Evolutionary conservation across 192 early-diverging fungal species (phyloP), one percentile per base, ranked within the genome.

Genomic region (Coemansia aciculifera): DNA sequence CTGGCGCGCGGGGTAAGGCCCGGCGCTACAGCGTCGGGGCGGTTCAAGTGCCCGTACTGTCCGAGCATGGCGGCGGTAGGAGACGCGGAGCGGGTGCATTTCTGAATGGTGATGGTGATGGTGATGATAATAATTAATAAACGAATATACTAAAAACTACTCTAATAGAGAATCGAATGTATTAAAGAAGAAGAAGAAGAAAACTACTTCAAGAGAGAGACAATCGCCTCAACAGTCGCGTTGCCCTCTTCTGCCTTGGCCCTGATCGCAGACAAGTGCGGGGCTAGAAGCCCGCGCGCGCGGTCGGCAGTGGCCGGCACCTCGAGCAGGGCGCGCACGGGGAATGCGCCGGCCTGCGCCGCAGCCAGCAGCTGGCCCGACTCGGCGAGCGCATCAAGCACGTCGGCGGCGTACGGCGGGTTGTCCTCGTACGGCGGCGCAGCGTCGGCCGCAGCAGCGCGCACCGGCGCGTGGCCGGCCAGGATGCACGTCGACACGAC

Each of bases 31-130:
- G 75, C 74, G 11, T 75, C 67, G 21, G 74, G 75, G 38, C 71
- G 93, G 42, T 95, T 98, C 84, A 99, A 99, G 72, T 99, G 98
- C 71, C 96, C 96, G 13, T 99, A 99, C 78, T 99, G 98, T 67
- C 98, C 98, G 9, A 80, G 81, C 17, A 92, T 97, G 79, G 89
- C 90, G 17, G 90, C 86, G n/a, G 80, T 87, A 29, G 78, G 79
- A 12, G 92, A 98, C 48, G 91, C 94, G 34, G 81, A 89, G 44
- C 73, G 83, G 68, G 90, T 98, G 21, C 83, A 94, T 15, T 43
- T 43, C 40, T 43, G 13, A 17, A 27, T 27, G 27, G 0, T 2
- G 27, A 27, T 21, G 21, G 21, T 21, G 21, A 27, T 27, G 2
- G 2, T 27, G 2, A 27, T 27, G 0, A 27, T 1, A 27, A 27